Percentiles rank a stretch among this genome's conserved stretches.
Conservation (phyloP, 2,329 filamentous ascomycete genomes). For the Hortaea sp. region DNA sequence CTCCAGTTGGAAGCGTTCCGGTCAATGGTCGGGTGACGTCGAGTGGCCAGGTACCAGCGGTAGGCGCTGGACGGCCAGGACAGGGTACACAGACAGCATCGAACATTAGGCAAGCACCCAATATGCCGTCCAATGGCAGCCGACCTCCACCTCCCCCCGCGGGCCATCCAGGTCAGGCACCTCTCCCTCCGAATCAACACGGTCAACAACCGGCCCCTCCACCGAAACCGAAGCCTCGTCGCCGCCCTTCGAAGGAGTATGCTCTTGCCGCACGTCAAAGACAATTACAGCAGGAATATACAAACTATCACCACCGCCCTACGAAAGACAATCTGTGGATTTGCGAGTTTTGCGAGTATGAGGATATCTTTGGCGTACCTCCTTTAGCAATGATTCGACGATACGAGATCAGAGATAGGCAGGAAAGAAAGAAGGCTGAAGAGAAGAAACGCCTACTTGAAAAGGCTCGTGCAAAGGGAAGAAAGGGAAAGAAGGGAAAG, state of each 20-base stretch:
- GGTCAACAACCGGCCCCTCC: slow-evolving; percentile 26
- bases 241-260: slow-evolving; percentile 58
- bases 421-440: slow-evolving; percentile 71
- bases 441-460: slow-evolving; percentile 77
- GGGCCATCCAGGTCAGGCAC: slow-evolving; percentile 14
- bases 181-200: slow-evolving; percentile 12
- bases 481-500: slow-evolving; percentile 74
- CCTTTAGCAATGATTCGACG: slow-evolving; percentile 76
- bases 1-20: neutral
- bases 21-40: neutral
- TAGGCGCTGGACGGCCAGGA: neutral
- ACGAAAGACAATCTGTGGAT: slow-evolving; percentile 73
- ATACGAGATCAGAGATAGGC: slow-evolving; percentile 90
- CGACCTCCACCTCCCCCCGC: slow-evolving; percentile 13
- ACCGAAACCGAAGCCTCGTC: slow-evolving; percentile 52
- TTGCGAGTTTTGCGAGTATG: slow-evolving; percentile 97
- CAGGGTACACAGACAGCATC: slow-evolving; percentile 23
- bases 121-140: neutral
- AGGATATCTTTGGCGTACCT: slow-evolving; percentile 82
- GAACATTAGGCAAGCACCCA: slow-evolving; percentile 8
- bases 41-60: slow-evolving; percentile 1
- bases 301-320: slow-evolving; percentile 66
- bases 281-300: slow-evolving; percentile 63
- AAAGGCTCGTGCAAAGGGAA: slow-evolving; percentile 86
- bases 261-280: slow-evolving; percentile 66